phyloP scores from a whole-genome alignment of 495 filamentous ascomycete species.

The Tuber microsphaerosporum region DNA sequence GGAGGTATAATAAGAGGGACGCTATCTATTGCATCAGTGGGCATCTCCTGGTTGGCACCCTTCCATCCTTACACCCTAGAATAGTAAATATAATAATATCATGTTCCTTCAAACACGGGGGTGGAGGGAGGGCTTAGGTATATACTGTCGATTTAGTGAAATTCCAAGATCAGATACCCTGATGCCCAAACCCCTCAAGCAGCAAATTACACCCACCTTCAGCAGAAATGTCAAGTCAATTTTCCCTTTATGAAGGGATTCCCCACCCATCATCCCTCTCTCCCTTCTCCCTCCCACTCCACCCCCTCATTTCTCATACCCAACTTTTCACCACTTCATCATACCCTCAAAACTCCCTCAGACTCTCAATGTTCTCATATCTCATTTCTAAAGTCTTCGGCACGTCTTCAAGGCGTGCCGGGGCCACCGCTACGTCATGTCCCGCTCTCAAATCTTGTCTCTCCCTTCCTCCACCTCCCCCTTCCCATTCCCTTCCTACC shows the following conservation, averaged over 20 bases:
- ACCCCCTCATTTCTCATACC: not conserved
- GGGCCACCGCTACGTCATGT: not conserved
- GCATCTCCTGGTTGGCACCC: too few relatives aligned
- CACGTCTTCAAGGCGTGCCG: not conserved
- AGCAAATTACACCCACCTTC: too few relatives aligned
- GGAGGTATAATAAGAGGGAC: too few relatives aligned
- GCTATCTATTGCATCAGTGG: too few relatives aligned
- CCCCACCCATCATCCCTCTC: not conserved
- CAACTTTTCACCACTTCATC: not conserved
- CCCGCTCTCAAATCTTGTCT: not conserved
- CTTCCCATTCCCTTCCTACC: not conserved
- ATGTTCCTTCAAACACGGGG: not conserved
- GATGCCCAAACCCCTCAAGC: not conserved
- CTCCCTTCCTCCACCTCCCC: not conserved
- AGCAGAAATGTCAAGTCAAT: not conserved
- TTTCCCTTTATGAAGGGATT: not conserved
- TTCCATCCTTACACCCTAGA: too few relatives aligned
- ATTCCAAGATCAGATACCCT: not conserved
- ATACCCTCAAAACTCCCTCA: too few relatives aligned
- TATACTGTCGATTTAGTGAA: not conserved
- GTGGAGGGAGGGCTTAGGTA: not conserved
- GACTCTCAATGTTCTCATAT: not conserved
- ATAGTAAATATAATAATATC: too few relatives aligned
- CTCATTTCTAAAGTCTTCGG: not conserved
- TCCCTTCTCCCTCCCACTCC: not conserved